Evolutionary conservation across 2,329 filamentous ascomycete genomes (phyloP).

Genomic region (Leptographium galeiforme): DNA sequence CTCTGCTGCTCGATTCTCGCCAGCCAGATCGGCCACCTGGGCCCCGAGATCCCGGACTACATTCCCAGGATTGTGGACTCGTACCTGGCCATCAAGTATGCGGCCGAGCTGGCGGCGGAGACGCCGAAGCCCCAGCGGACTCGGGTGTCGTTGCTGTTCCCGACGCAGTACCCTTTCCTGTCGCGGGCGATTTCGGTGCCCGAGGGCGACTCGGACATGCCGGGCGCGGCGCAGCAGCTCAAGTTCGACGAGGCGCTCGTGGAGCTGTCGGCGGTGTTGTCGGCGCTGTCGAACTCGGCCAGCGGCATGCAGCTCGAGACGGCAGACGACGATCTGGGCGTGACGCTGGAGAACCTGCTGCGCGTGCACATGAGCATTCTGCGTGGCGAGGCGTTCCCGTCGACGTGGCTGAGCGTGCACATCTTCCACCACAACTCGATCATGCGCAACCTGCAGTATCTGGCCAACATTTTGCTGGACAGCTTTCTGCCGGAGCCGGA

Average conservation of each 20-base stretch:
- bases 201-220: constrained; percentile 17
- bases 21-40: constrained; percentile 66
- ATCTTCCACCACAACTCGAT: constrained; percentile 88
- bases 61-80: constrained; percentile 85
- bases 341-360: constrained; percentile 64
- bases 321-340: constrained; percentile 58
- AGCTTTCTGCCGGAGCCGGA: constrained; percentile 79
- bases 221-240: not conserved
- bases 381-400: constrained; percentile 77
- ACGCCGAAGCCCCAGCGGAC: constrained; percentile 33
- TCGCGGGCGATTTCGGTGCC: constrained; percentile 44
- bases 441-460: constrained; percentile 71
- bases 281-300: constrained; percentile 63
- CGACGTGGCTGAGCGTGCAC: constrained; percentile 80
- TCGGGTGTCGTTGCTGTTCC: constrained; percentile 77
- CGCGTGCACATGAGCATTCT: constrained; percentile 83
- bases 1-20: constrained; percentile 87
- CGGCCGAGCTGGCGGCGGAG: constrained; percentile 18
- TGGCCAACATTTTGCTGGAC: constrained; percentile 68
- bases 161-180: constrained; percentile 79
- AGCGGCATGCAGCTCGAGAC: constrained; percentile 64
- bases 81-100: constrained; percentile 60
- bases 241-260: constrained; percentile 74
- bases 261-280: constrained; percentile 78
- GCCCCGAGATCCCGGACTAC: constrained; percentile 73